Conservation (phyloP, 1,284 basidiomycete species). For the Taiwanofungus camphoratus region DNA sequence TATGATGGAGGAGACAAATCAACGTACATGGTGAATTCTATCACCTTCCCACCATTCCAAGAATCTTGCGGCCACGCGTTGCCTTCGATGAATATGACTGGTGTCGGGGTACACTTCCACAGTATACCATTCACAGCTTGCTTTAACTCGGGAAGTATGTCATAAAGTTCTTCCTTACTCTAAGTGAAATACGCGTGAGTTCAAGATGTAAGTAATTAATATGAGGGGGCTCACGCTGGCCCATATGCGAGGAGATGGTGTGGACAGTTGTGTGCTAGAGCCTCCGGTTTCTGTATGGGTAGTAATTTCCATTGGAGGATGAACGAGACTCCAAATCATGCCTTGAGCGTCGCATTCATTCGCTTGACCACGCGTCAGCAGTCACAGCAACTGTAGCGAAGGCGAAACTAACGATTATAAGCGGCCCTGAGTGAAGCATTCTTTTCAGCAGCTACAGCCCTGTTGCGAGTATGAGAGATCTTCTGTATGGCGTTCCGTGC, state of each 20-base stretch:
- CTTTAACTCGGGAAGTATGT: constrained; percentile 12
- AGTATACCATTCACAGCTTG: constrained; percentile 10
- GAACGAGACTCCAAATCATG: background rate
- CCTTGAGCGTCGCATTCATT: background rate
- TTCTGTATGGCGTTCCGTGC: too few relatives aligned
- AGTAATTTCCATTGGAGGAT: background rate
- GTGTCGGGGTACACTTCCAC: constrained; percentile 11
- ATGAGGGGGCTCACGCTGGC: background rate
- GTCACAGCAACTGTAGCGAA: background rate
- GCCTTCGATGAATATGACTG: constrained; percentile 16
- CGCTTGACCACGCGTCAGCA: background rate
- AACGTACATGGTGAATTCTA: constrained; percentile 16
- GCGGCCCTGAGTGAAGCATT: too few relatives aligned
- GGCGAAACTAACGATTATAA: background rate
- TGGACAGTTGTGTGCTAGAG: too few relatives aligned
- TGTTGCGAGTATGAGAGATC: too few relatives aligned
- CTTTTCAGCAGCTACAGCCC: too few relatives aligned
- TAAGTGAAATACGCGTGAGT: constrained; percentile 1
- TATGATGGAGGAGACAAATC: background rate
- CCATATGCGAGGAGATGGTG: background rate
- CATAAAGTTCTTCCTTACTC: constrained; percentile 16
- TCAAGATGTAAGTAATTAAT: background rate
- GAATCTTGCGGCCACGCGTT: constrained; percentile 6
- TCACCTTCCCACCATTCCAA: constrained; percentile 15
- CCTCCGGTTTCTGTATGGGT: background rate